Evolutionary conservation across 768 basidiomycete genomes (phyloP).

Genomic region (Amyloporia xantha): DNA sequence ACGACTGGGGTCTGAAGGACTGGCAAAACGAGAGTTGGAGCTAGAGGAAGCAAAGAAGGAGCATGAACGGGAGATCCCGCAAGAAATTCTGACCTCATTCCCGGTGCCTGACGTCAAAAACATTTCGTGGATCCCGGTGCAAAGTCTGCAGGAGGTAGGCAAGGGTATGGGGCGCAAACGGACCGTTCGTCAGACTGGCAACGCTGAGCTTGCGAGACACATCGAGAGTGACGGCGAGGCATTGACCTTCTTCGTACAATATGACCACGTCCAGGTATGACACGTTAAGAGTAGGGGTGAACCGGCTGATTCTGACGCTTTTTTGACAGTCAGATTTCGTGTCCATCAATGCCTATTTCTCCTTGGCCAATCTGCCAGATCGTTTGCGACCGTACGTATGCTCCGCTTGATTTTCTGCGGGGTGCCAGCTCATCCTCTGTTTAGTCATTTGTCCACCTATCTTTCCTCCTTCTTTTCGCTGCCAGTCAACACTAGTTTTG

Average conservation of each 20-base stretch:
- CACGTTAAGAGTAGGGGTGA: not conserved
- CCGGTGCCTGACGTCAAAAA: slow-evolving; percentile 86
- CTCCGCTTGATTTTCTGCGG: not conserved
- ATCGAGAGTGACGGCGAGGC: slow-evolving; percentile 60
- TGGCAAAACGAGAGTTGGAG: slow-evolving; percentile 58
- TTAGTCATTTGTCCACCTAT: slow-evolving; percentile 75
- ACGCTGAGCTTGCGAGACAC: slow-evolving; percentile 48
- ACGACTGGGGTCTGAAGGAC: slow-evolving; percentile 72
- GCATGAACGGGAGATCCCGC: slow-evolving; percentile 78
- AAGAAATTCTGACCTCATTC: slow-evolving; percentile 74
- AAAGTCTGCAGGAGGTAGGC: slow-evolving; percentile 59
- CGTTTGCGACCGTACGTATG: slow-evolving; percentile 65
- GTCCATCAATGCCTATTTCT: slow-evolving; percentile 71
- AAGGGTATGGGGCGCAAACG: slow-evolving; percentile 33
- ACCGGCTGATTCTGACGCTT: not conserved
- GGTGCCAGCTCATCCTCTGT: not conserved
- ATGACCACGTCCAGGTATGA: slow-evolving; percentile 82
- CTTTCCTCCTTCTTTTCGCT: slow-evolving; percentile 83
- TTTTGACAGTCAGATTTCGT: slow-evolving; percentile 76
- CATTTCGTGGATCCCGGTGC: slow-evolving; percentile 86
- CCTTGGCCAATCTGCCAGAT: slow-evolving; percentile 64
- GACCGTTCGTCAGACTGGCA: slow-evolving; percentile 20
- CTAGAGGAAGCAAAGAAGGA: slow-evolving; percentile 82
- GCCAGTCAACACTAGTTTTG: slow-evolving; percentile 65
- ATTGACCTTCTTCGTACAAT: slow-evolving; percentile 87